Percentiles rank a stretch among this genome's conserved stretches.
Evolutionary conservation across 768 basidiomycete genomes (phyloP).

Genomic region (Kwoniella dejecticola): DNA sequence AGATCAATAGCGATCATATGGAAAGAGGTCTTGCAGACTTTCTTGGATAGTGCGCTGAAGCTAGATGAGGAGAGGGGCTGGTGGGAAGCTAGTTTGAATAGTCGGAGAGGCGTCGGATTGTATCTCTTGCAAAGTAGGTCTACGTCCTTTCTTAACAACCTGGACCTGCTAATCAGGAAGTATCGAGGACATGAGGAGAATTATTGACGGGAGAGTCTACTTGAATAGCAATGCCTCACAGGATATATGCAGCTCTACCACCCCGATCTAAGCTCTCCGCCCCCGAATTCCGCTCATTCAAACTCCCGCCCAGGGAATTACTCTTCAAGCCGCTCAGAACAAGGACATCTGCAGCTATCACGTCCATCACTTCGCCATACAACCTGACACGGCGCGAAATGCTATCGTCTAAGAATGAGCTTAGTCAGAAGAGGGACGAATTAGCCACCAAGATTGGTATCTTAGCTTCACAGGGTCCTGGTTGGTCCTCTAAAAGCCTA

Average conservation of each 20-base stretch:
- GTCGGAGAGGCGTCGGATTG: conserved; percentile 61
- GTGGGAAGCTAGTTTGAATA: conserved; percentile 76
- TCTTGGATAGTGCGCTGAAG: conserved; percentile 67
- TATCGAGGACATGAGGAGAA: too few relatives aligned
- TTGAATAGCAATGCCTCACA: conserved; percentile 45
- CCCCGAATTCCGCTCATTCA: conserved; percentile 33
- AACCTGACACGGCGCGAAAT: conserved; percentile 51
- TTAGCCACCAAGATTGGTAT: conserved; percentile 45
- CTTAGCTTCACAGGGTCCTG: conserved; percentile 46
- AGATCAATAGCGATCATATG: conserved; percentile 51
- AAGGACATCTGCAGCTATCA: conserved; percentile 34
- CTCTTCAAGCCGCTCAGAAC: conserved; percentile 37
- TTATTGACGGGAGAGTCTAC: too few relatives aligned
- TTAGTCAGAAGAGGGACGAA: conserved; percentile 40
- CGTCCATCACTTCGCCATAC: conserved; percentile 44
- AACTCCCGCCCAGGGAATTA: conserved; percentile 37
- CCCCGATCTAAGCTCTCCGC: conserved; percentile 29
- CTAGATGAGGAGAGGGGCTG: conserved; percentile 78
- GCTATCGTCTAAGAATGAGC: conserved; percentile 39
- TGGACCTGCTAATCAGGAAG: conserved; percentile 1
- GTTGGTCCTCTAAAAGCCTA: conserved; percentile 26
- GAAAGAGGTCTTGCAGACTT: conserved; percentile 64
- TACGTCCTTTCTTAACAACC: background rate
- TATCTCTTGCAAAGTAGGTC: conserved; percentile 79
- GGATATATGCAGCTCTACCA: conserved; percentile 43